These are phyloP conservation scores for Puccinellia tenuiflora DNA, from an alignment of 176 grass and related monocot species.

Conservation along the genomic window DNA sequence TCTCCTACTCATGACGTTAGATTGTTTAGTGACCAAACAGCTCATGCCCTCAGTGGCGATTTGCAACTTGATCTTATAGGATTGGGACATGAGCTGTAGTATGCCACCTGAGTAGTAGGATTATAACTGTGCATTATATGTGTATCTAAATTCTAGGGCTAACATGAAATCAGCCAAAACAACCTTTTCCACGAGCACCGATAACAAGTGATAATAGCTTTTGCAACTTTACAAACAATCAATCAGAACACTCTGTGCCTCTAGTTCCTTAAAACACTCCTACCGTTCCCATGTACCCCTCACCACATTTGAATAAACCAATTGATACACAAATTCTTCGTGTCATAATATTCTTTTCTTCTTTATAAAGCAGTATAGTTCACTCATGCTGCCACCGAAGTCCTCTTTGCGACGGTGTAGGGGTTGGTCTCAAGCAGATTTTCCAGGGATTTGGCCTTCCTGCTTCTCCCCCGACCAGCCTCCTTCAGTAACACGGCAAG, in stretches of 20 bases:
- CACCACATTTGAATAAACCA: conserved; percentile 24
- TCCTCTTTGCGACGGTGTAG: conserved; percentile 37
- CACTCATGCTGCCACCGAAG: conserved; percentile 38
- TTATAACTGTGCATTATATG: no score
- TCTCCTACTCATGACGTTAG: no score
- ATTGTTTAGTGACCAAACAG: no score
- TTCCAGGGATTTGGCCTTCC: conserved; percentile 71
- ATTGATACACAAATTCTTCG: conserved; percentile 32
- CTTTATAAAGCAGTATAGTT: neutral
- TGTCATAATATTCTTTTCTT: neutral
- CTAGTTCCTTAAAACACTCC: conserved; percentile 17
- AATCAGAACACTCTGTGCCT: conserved; percentile 35
- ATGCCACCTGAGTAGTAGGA: no score
- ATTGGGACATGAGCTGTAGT: no score
- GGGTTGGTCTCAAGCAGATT: conserved; percentile 78
- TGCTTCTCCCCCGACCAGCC: conserved; percentile 81
- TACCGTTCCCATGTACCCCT: conserved; percentile 24
- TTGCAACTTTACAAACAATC: conserved; percentile 49
- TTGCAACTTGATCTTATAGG: no score
- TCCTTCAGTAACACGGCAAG: conserved; percentile 79
- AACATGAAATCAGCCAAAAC: no score
- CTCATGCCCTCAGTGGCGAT: no score
- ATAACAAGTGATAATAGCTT: conserved; percentile 14
- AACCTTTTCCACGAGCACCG: no score
- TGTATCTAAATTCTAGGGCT: neutral